Conservation (phyloP, 768 basidiomycete species). For the Galerina sulciceps region DNA sequence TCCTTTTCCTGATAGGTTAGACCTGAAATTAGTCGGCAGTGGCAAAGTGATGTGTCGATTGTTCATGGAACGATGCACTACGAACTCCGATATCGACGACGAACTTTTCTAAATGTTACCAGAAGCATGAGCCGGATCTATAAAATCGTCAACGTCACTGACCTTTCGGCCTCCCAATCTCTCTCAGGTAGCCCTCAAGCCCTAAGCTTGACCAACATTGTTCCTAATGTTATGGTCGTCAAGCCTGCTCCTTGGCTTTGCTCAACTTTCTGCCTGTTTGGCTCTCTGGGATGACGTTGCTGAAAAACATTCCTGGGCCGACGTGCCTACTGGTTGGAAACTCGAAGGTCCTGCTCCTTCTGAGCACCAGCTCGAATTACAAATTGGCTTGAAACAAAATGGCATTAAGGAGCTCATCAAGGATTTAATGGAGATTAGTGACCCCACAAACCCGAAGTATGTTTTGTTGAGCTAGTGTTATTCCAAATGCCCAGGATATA, state of each 20-base stretch:
- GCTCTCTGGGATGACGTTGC: conserved; percentile 55
- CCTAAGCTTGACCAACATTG: no score
- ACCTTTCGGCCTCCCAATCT: no score
- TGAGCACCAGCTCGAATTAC: conserved; percentile 55
- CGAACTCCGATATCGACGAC: no score
- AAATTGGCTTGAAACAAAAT: conserved; percentile 60
- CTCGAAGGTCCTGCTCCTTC: conserved; percentile 46
- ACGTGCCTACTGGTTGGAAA: conserved; percentile 58
- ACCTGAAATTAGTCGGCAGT: no score
- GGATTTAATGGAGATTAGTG: conserved; percentile 59
- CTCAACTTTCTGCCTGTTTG: conserved; percentile 38
- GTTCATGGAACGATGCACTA: no score
- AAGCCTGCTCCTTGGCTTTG: conserved; percentile 37
- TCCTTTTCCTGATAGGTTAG: no score
- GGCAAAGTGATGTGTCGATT: no score
- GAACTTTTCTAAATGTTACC: no score
- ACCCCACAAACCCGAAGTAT: conserved; percentile 53
- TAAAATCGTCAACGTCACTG: no score
- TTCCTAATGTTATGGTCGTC: conserved; percentile 36
- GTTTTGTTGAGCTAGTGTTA: conserved; percentile 1
- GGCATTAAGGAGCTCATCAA: conserved; percentile 54
- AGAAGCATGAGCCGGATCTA: no score
- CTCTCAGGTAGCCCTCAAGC: no score
- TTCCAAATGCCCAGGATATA: background rate
- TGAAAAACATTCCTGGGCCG: conserved; percentile 58